phyloP scores from a whole-genome alignment of 805 yeast genomes.

The Metschnikowia gruessii region DNA sequence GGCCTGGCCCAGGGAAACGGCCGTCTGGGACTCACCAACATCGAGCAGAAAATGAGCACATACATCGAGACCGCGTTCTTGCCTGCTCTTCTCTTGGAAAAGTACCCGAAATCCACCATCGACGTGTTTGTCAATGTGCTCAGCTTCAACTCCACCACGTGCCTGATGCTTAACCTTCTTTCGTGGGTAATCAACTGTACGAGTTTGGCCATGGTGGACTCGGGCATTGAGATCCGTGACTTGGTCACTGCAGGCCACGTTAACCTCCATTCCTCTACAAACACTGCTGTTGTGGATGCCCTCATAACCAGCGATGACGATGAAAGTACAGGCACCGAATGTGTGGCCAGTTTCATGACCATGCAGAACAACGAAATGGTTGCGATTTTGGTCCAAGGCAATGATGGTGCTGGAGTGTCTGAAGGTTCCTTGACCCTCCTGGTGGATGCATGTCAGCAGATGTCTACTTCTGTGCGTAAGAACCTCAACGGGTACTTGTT shows the following conservation, averaged over 20 bases:
- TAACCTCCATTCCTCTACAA: constrained; percentile 15
- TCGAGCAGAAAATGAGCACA: constrained; percentile 49
- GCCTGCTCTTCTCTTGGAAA: constrained; percentile 55
- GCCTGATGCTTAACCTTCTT: constrained; percentile 36
- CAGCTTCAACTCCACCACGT: constrained; percentile 33
- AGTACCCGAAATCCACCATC: constrained; percentile 88
- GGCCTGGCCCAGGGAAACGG: constrained; percentile 25
- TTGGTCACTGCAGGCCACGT: constrained; percentile 65
- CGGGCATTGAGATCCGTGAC: constrained; percentile 78
- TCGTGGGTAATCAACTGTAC: constrained; percentile 60
- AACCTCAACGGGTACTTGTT: constrained; percentile 46
- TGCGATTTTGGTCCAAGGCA: constrained; percentile 52
- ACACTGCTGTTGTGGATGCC: constrained; percentile 10
- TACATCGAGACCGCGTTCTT: constrained; percentile 50
- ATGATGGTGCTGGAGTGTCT: constrained; percentile 20
- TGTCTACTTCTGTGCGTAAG: constrained; percentile 42
- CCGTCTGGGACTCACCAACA: constrained; percentile 33
- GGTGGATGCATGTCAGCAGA: constrained; percentile 43
- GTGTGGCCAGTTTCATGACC: constrained; percentile 49
- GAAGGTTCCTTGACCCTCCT: constrained; percentile 25
- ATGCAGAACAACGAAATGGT: constrained; percentile 56
- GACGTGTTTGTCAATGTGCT: constrained; percentile 72
- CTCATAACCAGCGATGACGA: constrained; percentile 7
- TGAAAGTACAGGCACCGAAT: constrained; percentile 12
- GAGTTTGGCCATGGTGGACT: constrained; percentile 75